Base-by-base conservation (phyloP, 441 rosid genomes). In the Eugenia klotzschiana region DNA sequence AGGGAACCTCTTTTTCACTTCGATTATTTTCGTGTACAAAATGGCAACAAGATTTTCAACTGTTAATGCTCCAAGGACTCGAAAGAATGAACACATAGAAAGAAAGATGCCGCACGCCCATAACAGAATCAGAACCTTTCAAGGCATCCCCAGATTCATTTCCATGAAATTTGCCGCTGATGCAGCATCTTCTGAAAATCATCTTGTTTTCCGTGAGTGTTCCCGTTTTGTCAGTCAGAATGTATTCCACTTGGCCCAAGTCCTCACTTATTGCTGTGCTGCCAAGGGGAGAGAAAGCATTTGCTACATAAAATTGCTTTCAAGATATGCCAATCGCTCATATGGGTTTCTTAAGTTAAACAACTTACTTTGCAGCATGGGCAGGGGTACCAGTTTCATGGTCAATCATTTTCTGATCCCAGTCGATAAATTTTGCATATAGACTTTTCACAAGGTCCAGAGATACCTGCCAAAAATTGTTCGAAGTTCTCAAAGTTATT, bases 181-280 rank as follows among this genome's bases (percentile, higher is more conserved):
- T 93, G 90, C 96, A 97, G 80, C 99, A 97, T 91, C 99, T 94
- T 93, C 94, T 92, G 83, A 97, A 97, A 84, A 97, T 94, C 99
- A 97, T 97, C 87, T 64, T 94, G 90, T 97, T 97, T 87, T 97
- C 99, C 29, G 99, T 97, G 81, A 97, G 91, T 23, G 99, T 97
- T 88, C 99, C 99, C 25, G 99, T 97, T 93, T 97, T 97, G 89
- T 97, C 99, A 13, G 99, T 97, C 91, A 97, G 90, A 87, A 97
- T 94, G 91, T 96, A 96, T 90, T 97, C 99, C 87, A 97, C 98
- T 91, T 97, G 99, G 85, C 99, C 99, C 88, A 97, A 93, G 91
- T 97, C 99, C 90, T 97, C 99, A 86, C 99, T 97, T 88, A 97
- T 96, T 91, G 99, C 99, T 92, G 99, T 96, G 94, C 99, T 97